Evolutionary conservation across 2,329 filamentous ascomycete species (phyloP).

Genomic region (Remersonia thermophila): DNA sequence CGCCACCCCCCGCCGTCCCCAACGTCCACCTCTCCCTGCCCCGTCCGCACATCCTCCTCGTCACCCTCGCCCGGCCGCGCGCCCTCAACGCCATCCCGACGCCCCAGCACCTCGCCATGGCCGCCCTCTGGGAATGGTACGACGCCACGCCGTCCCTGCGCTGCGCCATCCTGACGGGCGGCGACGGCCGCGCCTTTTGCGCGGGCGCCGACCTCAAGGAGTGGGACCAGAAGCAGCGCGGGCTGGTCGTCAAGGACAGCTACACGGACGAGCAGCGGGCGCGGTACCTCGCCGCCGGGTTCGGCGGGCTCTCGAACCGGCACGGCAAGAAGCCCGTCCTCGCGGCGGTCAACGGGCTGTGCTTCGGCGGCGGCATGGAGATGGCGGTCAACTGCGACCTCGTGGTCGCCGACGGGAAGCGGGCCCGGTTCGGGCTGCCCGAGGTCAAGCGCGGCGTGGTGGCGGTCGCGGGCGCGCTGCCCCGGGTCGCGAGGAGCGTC

Average conservation of each 20-base stretch:
- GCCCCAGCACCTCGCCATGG: conserved; percentile 36
- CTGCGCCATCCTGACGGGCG: conserved; percentile 51
- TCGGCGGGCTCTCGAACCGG: conserved; percentile 54
- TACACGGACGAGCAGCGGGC: conserved; percentile 31
- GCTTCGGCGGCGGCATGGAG: conserved; percentile 66
- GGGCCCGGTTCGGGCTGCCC: conserved; percentile 54
- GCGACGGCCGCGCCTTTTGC: conserved; percentile 49
- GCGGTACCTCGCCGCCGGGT: conserved; percentile 45
- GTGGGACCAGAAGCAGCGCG: conserved; percentile 28
- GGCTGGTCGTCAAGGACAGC: not conserved
- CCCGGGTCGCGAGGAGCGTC: conserved; percentile 52
- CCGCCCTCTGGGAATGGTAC: conserved; percentile 40
- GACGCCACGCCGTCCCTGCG: conserved; percentile 49
- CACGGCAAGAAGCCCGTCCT: conserved; percentile 62
- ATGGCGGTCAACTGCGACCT: conserved; percentile 64
- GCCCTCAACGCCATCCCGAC: conserved; percentile 46
- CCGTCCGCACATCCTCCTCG: conserved; percentile 40
- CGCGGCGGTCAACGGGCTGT: conserved; percentile 63
- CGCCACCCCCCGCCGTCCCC: conserved; percentile 9
- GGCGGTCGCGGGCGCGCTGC: conserved; percentile 58
- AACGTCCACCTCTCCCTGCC: conserved; percentile 33
- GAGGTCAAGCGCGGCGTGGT: conserved; percentile 61
- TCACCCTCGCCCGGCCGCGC: conserved; percentile 46
- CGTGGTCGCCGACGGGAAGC: conserved; percentile 42
- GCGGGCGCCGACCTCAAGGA: conserved; percentile 58